Base-by-base conservation (phyloP, 2,329 filamentous ascomycete species). In the Coniochaeta prunicola region DNA sequence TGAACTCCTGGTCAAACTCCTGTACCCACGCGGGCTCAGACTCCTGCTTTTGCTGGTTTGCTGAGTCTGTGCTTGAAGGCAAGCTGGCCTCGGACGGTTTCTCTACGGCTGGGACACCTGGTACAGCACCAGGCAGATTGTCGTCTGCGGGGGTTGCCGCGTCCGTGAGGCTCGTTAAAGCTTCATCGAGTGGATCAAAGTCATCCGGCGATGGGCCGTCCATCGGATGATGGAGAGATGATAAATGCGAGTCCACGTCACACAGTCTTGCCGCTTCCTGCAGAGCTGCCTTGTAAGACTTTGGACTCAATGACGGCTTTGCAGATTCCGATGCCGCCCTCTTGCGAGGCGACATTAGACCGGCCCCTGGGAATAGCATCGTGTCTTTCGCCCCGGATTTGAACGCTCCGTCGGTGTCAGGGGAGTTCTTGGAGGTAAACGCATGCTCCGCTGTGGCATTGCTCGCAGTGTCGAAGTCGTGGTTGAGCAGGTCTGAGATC, bases 21-120 rank as follows among this genome's bases (percentile, higher is more conserved):
- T 57, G 48, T 2, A 68, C 63, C 67, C 66, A 69, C 13, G 53
- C 57, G 4, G 68, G 66, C 54, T 68, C 66, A 10, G 53, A 10
- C 17, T 24, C 19, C 12, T 38, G 34, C 26, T 34, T 55, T 45
- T 45, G 24, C 19, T 31, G 15, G 4, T 53, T 19, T 45, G 40
- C 40, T 13, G 19, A 4, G n/a, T n/a, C 19, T 8, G 5, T 45
- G 19, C 19, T 24, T 2, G 40, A 10, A 21, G 40, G 40, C 40
- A 10, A 24, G 17, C 19, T 12, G n/a, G 8, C 19, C 4, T 24
- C 40, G 19, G 24, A 10, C 3, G 40, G 5, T 21, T 19, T 24
- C 21, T 13, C 19, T 2, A 24, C 4, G 12, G 8, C 19, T 3
- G 1, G 19, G 21, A 3, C 40, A 4, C 6, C 6, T 12, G 26